A percentile compares a stretch with the other conserved stretches of the same genome.
phyloP scores from a whole-genome alignment of 2,329 filamentous ascomycete species.

The Alternaria sp. region DNA sequence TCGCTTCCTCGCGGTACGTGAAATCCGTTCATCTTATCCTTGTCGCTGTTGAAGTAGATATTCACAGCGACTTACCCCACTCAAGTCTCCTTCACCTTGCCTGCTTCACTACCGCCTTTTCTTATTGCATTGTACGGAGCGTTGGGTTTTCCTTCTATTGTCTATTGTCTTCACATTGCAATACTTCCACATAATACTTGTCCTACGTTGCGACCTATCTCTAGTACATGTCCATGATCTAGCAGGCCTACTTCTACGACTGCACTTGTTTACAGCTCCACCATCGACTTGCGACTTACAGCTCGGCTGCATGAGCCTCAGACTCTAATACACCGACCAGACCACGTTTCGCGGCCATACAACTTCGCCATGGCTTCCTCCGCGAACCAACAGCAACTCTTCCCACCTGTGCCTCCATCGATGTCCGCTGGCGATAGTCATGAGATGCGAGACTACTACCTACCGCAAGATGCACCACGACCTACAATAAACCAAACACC shows the following conservation, averaged over 20 bases:
- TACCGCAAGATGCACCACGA: slow-evolving; percentile 63
- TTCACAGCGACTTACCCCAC: slow-evolving; percentile 29
- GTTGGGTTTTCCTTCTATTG: slow-evolving; percentile 38
- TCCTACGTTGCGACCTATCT: slow-evolving; percentile 31
- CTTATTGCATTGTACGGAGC: slow-evolving; percentile 52
- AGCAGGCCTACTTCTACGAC: slow-evolving; percentile 31
- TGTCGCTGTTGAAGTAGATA: slow-evolving; percentile 42
- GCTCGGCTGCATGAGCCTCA: slow-evolving; percentile 6
- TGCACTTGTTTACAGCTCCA: slow-evolving; percentile 11
- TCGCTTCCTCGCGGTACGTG: slow-evolving; percentile 54
- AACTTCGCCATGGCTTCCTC: slow-evolving; percentile 57
- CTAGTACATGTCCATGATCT: slow-evolving; percentile 41
- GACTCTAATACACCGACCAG: slow-evolving; percentile 46
- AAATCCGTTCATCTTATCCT: slow-evolving; percentile 41
- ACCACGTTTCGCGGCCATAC: slow-evolving; percentile 44
- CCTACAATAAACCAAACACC: slow-evolving; percentile 69
- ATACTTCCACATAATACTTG: slow-evolving; percentile 33
- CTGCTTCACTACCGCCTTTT: slow-evolving; percentile 37
- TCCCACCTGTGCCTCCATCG: slow-evolving; percentile 65
- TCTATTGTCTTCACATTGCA: slow-evolving; percentile 25
- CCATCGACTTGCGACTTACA: background rate
- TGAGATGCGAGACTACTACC: slow-evolving; percentile 69
- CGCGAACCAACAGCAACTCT: slow-evolving; percentile 63
- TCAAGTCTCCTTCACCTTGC: slow-evolving; percentile 28
- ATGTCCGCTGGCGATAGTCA: slow-evolving; percentile 66